phyloP scores from a whole-genome alignment of 2,329 filamentous ascomycete species.

The Aspergillus neotritici region DNA sequence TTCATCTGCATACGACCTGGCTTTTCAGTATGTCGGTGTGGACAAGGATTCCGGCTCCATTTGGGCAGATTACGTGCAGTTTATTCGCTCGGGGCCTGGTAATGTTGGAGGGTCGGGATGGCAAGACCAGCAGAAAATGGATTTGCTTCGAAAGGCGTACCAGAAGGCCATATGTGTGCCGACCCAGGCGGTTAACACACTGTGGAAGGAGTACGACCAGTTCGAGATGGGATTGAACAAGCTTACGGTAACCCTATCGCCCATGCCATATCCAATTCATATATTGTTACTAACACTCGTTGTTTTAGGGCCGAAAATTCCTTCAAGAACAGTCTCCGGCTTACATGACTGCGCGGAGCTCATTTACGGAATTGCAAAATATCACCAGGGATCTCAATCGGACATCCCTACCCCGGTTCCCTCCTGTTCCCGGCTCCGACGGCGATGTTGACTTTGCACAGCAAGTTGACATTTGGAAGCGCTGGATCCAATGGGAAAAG shows the following conservation, averaged over 20 bases:
- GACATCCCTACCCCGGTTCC: slow-evolving; percentile 71
- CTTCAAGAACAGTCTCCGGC: slow-evolving; percentile 85
- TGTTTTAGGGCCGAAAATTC: slow-evolving; percentile 74
- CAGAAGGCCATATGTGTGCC: slow-evolving; percentile 85
- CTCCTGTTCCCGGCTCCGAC: slow-evolving; percentile 78
- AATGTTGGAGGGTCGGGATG: slow-evolving; percentile 77
- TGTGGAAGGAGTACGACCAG: slow-evolving; percentile 97
- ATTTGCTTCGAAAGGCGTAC: slow-evolving; percentile 83
- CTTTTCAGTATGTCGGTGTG: slow-evolving; percentile 80
- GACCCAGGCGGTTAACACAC: slow-evolving; percentile 69
- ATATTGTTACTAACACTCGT: slow-evolving; percentile 6
- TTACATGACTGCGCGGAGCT: slow-evolving; percentile 94
- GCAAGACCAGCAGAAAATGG: slow-evolving; percentile 99
- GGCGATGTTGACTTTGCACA: slow-evolving; percentile 77
- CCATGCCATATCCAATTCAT: not conserved
- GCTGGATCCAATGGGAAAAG: slow-evolving; percentile 94
- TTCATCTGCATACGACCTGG: slow-evolving; percentile 84
- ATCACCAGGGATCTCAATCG: slow-evolving; percentile 71
- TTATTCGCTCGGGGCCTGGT: slow-evolving; percentile 82
- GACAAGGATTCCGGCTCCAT: slow-evolving; percentile 85
- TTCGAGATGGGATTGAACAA: slow-evolving; percentile 96
- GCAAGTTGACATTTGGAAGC: slow-evolving; percentile 85
- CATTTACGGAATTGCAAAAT: slow-evolving; percentile 85
- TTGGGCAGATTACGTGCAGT: slow-evolving; percentile 93
- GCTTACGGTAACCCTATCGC: slow-evolving; percentile 62